These are phyloP conservation scores for Cyanidiococcus yangmingshanensis DNA, from an alignment of 23 red algal species.

Conservation along the genomic window DNA sequence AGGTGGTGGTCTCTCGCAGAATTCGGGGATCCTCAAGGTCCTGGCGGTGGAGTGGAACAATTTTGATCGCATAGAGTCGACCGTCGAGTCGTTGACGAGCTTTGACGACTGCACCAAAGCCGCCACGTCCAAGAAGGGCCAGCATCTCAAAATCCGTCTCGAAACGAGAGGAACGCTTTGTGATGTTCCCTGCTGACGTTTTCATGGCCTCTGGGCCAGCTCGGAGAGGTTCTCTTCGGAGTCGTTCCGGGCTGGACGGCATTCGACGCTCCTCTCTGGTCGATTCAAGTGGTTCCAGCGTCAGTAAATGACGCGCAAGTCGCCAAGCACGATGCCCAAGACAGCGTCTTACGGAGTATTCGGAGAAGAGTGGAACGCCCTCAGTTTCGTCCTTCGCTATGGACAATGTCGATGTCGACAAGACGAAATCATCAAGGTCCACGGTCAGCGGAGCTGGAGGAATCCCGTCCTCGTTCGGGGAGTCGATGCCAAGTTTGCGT, in stretches of 20 bases:
- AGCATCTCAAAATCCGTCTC: slow-evolving; percentile 23
- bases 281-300: background rate
- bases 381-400: too few relatives aligned
- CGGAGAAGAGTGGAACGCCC: too few relatives aligned
- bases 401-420: too few relatives aligned
- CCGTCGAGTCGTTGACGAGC: slow-evolving; percentile 27
- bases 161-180: slow-evolving; percentile 18
- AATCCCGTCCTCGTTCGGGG: background rate
- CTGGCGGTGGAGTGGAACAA: slow-evolving; percentile 1
- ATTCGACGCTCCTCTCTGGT: background rate
- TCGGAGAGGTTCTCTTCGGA: background rate
- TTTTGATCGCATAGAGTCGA: slow-evolving; percentile 26
- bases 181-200: background rate
- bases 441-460: background rate
- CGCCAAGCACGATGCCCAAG: background rate
- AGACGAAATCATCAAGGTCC: too few relatives aligned
- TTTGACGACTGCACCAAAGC: slow-evolving; percentile 31
- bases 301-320: background rate
- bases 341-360: too few relatives aligned
- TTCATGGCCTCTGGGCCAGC: background rate
- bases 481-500: background rate
- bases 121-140: slow-evolving; percentile 22
- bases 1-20: slow-evolving; percentile 30
- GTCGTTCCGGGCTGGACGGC: background rate
- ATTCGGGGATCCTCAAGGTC: slow-evolving; percentile 28